Base-by-base conservation (phyloP, 2,329 filamentous ascomycete genomes). In the Pyrenophora teres region DNA sequence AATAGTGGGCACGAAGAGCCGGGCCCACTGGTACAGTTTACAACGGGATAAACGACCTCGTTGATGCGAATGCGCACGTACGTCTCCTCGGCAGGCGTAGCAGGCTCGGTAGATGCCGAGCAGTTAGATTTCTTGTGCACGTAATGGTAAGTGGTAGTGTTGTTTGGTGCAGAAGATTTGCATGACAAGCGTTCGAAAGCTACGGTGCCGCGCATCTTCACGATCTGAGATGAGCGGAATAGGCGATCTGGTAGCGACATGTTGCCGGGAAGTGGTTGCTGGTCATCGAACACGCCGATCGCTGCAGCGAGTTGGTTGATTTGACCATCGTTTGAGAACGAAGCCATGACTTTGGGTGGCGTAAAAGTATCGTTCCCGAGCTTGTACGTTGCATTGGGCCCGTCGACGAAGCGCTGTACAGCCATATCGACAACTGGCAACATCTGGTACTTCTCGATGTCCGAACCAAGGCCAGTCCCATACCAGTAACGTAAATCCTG, bases 401-500 rank as follows among this genome's bases (percentile, higher is more conserved):
- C 84, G 18, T 78, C 67, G 7, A 74, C 67, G n/a, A 88, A 76
- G 2, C 84, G 71, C 12, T 75, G 68, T 1, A 85, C 72, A 5
- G 88, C 68, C 2, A 77, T 74, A 16, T 82, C 77, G 2, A 88
- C 73, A 51, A 84, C 82, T 0, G 85, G 84, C 9, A 84, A 77
- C 83, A 88, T 84, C 75, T 85, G 80, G 50, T 79, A 81, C 31
- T 78, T 75, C 6, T 82, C 77, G 16, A 84, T 74, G 30, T 78
- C 73, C 2, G 79, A 78, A 1, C 82, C 85, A 0, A 83, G 82
- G 0, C 86, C 85, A 1, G 80, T 76, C 9, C 84, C 84, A 62
- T 88, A 87, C 72, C 83, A 88, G 70, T 89, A 89, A 25, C 85
- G 81, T 33, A 89, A 72, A 62, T 89, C 86, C 57, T 89, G 85